Evolutionary conservation across 2,329 filamentous ascomycete species (phyloP).

Genomic region (Penicillium concentricum): DNA sequence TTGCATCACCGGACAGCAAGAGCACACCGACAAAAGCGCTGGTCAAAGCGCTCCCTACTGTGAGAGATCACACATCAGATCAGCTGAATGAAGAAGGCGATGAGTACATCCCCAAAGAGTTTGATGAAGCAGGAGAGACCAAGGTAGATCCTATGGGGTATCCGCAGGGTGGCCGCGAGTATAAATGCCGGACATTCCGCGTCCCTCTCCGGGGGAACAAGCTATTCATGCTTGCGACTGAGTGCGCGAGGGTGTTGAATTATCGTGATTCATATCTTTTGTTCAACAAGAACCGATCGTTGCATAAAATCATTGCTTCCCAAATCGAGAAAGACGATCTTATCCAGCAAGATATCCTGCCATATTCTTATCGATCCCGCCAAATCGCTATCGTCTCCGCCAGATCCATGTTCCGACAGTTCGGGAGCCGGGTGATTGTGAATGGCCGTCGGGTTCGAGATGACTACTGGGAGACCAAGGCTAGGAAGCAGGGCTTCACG

Average conservation of each 20-base stretch:
- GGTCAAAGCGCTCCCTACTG: slow-evolving; percentile 90
- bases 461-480: slow-evolving; percentile 98
- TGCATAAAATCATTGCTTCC: slow-evolving; percentile 96
- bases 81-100: slow-evolving; percentile 86
- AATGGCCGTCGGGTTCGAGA: slow-evolving; percentile 89
- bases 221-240: slow-evolving; percentile 97
- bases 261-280: slow-evolving; percentile 97
- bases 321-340: slow-evolving; percentile 96
- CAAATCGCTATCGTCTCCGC: slow-evolving; percentile 98
- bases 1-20: slow-evolving; percentile 61
- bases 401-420: slow-evolving; percentile 97
- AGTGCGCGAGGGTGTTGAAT: slow-evolving; percentile 88
- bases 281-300: slow-evolving; percentile 96
- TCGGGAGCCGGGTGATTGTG: slow-evolving; percentile 88
- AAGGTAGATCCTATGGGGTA: slow-evolving; percentile 86
- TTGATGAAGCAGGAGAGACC: slow-evolving; percentile 88
- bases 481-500: slow-evolving; percentile 94
- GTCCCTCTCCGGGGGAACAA: slow-evolving; percentile 90
- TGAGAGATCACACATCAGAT: slow-evolving; percentile 95
- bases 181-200: slow-evolving; percentile 88
- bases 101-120: slow-evolving; percentile 92
- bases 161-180: slow-evolving; percentile 77
- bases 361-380: slow-evolving; percentile 95
- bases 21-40: slow-evolving; percentile 76
- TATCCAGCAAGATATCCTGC: slow-evolving; percentile 89